Evolutionary conservation across 23 red algal species (phyloP), one percentile per base, ranked within the genome.

Genomic region (Gracilaria vermiculophylla): DNA sequence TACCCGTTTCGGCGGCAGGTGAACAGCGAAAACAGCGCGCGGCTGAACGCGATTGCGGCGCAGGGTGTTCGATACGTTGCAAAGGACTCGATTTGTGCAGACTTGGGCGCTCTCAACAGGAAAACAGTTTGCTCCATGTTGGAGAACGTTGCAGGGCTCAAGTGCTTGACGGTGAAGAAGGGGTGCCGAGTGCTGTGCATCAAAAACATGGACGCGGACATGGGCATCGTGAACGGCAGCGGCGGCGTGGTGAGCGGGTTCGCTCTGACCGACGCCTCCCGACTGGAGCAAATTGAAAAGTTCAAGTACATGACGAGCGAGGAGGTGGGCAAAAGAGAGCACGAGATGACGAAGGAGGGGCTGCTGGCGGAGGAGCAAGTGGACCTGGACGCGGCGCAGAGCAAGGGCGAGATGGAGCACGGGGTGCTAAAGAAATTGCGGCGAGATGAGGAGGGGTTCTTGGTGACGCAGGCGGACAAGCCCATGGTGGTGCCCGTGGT

Each of bases 161-260:
- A 54, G 11, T 43, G 23, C 28, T 44, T 92, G 0, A 64, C 49
- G 23, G 69, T 92, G 31, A 82, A 83, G 69, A 62, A 24, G 25
- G 58, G 32, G 2, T 73, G 66, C 48, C 77, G 88, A 4, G 88
- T 92, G 21, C 31, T 92, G 3, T 92, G 88, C 29, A 15, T 83
- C 0, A 92, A 92, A 62, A 92, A 92, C 48, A 43, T 92, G 35
- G 88, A 82, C 44, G 50, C 27, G 14, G 77, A 42, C 17, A 52
- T 33, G 45, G 88, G 88, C 19, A 77, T 92, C 23, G 77, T 81
- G 6, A 92, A 92, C 31, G 88, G 88, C 36, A 76, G 69, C 9
- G 62, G 42, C 5, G 88, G 88, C 19, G 39, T 83, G 32, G 77
- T 92, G 69, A 76, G 70, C 13, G 88, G 80, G n/a, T 92, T 86